Conservation (phyloP, 2,329 filamentous ascomycete genomes). For the Epichloe elymi region DNA sequence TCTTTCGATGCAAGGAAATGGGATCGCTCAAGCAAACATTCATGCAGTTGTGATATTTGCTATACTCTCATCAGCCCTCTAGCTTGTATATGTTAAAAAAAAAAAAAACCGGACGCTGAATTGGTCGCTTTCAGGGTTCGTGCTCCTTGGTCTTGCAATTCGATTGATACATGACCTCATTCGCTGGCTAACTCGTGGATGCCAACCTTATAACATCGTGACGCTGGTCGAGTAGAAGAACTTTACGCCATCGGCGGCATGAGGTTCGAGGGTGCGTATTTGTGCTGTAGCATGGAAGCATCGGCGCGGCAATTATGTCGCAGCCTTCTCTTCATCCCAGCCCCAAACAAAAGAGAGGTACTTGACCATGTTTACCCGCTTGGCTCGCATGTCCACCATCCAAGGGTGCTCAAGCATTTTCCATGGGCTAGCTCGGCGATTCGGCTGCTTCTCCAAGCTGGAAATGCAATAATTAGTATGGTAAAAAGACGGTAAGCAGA, state of each 20-base stretch:
- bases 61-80: neutral
- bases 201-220: neutral
- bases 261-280: neutral
- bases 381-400: slow-evolving; percentile 93
- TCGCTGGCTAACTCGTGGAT: neutral
- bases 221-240: neutral
- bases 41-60: slow-evolving; percentile 1
- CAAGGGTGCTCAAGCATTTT: slow-evolving; percentile 98
- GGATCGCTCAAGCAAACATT: neutral
- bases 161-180: neutral
- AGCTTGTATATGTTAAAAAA: neutral
- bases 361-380: slow-evolving; percentile 94
- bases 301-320: neutral
- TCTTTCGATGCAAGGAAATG: neutral
- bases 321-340: slow-evolving; percentile 54
- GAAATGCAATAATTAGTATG: slow-evolving; percentile 12
- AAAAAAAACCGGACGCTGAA: neutral
- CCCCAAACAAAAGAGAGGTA: slow-evolving; percentile 95
- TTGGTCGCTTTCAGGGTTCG: neutral
- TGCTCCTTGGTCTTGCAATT: neutral
- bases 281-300: neutral
- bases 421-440: slow-evolving; percentile 83
- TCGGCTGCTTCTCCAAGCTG: slow-evolving; percentile 88
- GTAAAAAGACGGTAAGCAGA: neutral
- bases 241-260: neutral